Base-by-base conservation (phyloP, 1,284 basidiomycete species). In the Leccinum variabile region DNA sequence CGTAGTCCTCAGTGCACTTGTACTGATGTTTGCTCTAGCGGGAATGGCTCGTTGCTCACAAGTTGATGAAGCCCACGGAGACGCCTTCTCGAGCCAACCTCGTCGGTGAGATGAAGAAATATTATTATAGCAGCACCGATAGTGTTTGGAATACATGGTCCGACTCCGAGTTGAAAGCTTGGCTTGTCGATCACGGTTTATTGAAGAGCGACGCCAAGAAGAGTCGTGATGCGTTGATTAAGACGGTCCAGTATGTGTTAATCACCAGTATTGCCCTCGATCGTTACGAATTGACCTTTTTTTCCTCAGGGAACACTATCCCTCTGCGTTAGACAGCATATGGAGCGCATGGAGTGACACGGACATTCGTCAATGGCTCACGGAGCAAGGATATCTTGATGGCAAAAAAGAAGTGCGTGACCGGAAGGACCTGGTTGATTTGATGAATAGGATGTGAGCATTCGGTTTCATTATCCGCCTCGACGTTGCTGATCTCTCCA, bases 21-120 rank as follows among this genome's bases (percentile, higher is more conserved):
- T 16, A 6, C 50, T 62, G n/a, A 65, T 10, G 11, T 1, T 14
- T 30, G 53, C 49, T 62, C 3, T 65, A 92, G 89, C 84, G 85
- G 59, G 79, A 91, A 66, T 98, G 95, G 95, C 88, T 97, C 56
- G 79, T 91, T 5, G 77, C 82, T 35, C 93, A 95, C 75, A 86
- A 90, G 54, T 62, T 77, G 7, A 56, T 77, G 50, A 56, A 66
- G 25, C 59, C 66, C 5, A 62, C 65, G 1, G 70, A 75, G 3
- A 62, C 60, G 1, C 59, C 18, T 46, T 59, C 73, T 54, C 86
- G 93, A 57, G 88, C 94, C 46, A 82, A 86, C 64, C 84, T 96
- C 41, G 70, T 87, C 55, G 81, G 80, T 14, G 74, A 87, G 60
- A 94, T 97, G 90, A 81, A 86, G 64, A 79, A 82, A 55, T 95